Evolutionary conservation across 2,329 filamentous ascomycete genomes (phyloP), one percentile per base, ranked within the genome.

Genomic region (Rutstroemia sp.): DNA sequence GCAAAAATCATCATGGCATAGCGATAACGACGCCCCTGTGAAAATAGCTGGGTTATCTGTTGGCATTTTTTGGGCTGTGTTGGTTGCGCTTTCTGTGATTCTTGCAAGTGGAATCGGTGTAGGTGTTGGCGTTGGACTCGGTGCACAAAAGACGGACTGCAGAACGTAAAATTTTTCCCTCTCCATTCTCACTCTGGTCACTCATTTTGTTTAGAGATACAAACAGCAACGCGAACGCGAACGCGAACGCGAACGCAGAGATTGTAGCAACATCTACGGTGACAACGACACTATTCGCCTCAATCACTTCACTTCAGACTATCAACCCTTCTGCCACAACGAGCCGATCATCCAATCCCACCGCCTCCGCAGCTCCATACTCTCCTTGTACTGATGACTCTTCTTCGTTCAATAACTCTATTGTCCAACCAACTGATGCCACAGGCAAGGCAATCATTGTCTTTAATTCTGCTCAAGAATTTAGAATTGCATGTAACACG

Each of bases 401-500:
- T 4, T 51, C 49, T 12, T 17, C 49, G 2, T 37, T 21, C n/a
- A 34, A 51, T 16, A 21, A 45, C 25, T 45, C 49, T 44, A 25
- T 51, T 3, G 3, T 51, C 14, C 39, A 37, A 42, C 49, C 39
- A 4, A 16, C 34, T n/a, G 39, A 41, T 9, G 34, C 39, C n/a
- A 30, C 23, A 10, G 49, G 49, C 17, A 27, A 23, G 10, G 27
- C 23, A 4, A 25, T 51, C n/a, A 45, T 6, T 3, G 7, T 51
- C 25, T 44, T 23, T 25, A 23, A 21, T 25, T 19, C 21, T 4
- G 6, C 49, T 5, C 55, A 57, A 17, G 44, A 44, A 14, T 57
- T 57, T 19, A n/a, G 21, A 42, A 39, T 57, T 38, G 44, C 51
- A 3, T 57, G 50, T 30, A 48, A 57, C 12, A 54, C 55, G 7